phyloP scores from a whole-genome alignment of 2,329 filamentous ascomycete genomes.

The Emmonsia crescens region DNA sequence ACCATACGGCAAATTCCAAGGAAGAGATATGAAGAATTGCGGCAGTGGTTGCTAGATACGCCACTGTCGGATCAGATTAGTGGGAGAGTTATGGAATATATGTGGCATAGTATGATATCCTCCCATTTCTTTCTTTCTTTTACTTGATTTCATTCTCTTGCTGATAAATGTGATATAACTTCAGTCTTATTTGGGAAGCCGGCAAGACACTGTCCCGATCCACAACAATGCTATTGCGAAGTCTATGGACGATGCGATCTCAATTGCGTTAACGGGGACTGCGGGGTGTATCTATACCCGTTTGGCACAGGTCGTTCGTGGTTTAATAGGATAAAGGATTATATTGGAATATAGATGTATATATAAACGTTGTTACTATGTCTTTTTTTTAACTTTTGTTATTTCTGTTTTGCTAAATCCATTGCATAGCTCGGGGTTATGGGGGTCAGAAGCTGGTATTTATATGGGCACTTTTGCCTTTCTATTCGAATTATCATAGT shows the following conservation, averaged over 20 bases:
- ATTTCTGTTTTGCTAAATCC: background rate
- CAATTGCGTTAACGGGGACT: conserved; percentile 1
- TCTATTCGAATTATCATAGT: background rate
- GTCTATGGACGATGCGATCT: conserved; percentile 19
- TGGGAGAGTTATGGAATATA: conserved; percentile 52
- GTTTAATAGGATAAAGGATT: conserved; percentile 4
- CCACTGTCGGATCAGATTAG: conserved; percentile 44
- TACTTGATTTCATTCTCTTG: conserved; percentile 10
- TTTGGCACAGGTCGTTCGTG: conserved; percentile 1
- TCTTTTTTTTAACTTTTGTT: background rate
- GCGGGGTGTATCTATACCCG: conserved; percentile 4
- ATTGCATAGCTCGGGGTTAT: background rate
- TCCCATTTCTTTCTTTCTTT: background rate
- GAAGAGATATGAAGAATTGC: conserved; percentile 45
- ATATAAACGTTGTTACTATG: background rate
- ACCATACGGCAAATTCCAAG: conserved; percentile 39
- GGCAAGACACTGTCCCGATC: conserved; percentile 15
- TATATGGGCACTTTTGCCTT: background rate
- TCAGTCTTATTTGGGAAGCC: conserved; percentile 19
- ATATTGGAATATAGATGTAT: background rate
- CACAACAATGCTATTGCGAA: conserved; percentile 15
- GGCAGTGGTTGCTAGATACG: conserved; percentile 50
- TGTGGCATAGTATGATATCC: conserved; percentile 47
- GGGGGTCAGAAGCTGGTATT: background rate
- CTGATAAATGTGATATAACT: conserved; percentile 7